These are phyloP conservation scores for Camellia granthamiana DNA, from an alignment of 148 eudicot species.

Conservation along the genomic window DNA sequence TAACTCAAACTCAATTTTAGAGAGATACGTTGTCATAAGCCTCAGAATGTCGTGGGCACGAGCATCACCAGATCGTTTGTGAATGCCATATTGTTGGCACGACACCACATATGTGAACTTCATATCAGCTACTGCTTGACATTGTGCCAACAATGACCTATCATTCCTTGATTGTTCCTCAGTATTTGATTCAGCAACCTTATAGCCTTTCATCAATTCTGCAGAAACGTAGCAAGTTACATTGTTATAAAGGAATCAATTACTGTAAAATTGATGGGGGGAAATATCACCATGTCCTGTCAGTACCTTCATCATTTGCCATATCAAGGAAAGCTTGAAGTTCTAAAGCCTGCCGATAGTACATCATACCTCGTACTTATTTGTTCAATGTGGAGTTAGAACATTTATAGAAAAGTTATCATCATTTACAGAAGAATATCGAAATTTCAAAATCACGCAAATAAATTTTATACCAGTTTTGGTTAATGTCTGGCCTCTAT, in stretches of 20 bases:
- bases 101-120: conserved; percentile 50
- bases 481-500: conserved; percentile 49
- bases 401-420: neutral
- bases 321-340: conserved; percentile 59
- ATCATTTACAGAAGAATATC: neutral
- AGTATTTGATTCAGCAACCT: conserved; percentile 33
- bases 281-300: neutral
- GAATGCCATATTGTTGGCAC: conserved; percentile 50
- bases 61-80: conserved; percentile 43
- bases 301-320: conserved; percentile 42
- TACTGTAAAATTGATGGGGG: neutral
- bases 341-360: conserved; percentile 44
- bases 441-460: neutral
- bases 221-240: conserved; percentile 1
- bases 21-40: conserved; percentile 46
- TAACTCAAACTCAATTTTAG: neutral
- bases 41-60: conserved; percentile 50
- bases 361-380: conserved; percentile 55
- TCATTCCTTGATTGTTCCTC: conserved; percentile 38
- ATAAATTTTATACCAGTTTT: conserved; percentile 34
- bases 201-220: conserved; percentile 50
- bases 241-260: neutral
- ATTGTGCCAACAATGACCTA: conserved; percentile 41
- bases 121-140: conserved; percentile 50
- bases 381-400: neutral